Percentiles rank a stretch among this genome's conserved stretches.
These are phyloP conservation scores for Pelargonium cotyledonis DNA, from an alignment of 441 rosid genomes.

Conservation along the genomic window DNA sequence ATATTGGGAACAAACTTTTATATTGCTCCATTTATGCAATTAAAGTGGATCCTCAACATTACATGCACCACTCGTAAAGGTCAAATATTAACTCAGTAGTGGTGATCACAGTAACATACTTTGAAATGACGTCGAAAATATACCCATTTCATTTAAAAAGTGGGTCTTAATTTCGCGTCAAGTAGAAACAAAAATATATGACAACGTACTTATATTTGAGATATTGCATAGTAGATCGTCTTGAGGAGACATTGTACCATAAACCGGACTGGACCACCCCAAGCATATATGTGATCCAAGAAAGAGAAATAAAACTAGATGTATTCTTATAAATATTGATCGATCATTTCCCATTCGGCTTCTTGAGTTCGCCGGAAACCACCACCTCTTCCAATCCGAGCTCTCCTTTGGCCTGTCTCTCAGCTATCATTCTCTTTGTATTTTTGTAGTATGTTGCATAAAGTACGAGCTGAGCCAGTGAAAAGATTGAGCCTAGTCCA, in stretches of 20 bases:
- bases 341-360: neutral
- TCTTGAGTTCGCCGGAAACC: conserved; percentile 12
- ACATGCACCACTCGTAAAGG: too few relatives aligned
- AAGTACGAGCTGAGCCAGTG: conserved; percentile 21
- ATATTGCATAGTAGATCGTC: neutral
- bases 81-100: too few relatives aligned
- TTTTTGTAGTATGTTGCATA: conserved; percentile 20
- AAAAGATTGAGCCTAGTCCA: conserved; percentile 20
- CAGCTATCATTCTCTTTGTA: conserved; percentile 15
- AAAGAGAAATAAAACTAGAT: neutral
- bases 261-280: too few relatives aligned
- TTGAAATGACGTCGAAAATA: neutral
- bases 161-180: too few relatives aligned
- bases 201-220: neutral
- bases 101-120: too few relatives aligned
- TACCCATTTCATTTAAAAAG: neutral
- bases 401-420: conserved; percentile 9
- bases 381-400: conserved; percentile 18
- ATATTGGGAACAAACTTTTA: too few relatives aligned
- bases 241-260: neutral
- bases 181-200: neutral
- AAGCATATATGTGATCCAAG: neutral
- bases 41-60: too few relatives aligned
- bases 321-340: neutral
- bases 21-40: too few relatives aligned